Evolutionary conservation across 768 basidiomycete species (phyloP), one percentile per base, ranked within the genome.

Genomic region (Auriscalpium orientale): DNA sequence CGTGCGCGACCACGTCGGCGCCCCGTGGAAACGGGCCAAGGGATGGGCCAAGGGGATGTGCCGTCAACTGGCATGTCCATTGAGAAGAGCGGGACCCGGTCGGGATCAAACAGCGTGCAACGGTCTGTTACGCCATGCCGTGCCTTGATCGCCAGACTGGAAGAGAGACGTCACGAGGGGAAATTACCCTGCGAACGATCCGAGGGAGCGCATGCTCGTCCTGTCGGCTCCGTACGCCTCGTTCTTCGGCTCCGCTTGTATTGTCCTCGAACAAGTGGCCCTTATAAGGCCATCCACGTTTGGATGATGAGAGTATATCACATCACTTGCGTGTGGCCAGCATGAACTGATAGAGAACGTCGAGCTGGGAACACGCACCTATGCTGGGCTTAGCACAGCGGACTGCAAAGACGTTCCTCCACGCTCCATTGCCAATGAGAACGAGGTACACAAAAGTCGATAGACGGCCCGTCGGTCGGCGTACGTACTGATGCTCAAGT

Each of bases 401-500:
- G 40, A 18, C 40, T 18, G 15, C 40, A 43, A 43, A 43, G 15
- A 43, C 40, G 13, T 15, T 18, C 18, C 40, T 13, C 18, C 40
- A 3, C 1, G 3, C 4, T 4, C 40, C 15, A 18, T 8, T 43
- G 15, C 40, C 13, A 43, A 15, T 13, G 15, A 43, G 40, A 43
- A 43, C 4, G 13, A 43, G 13, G 40, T 13, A 43, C 13, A 43
- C 15, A 43, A 13, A 4, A 13, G 40, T 43, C 18, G 15, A 43
- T 43, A 43, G 40, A 13, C 15, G 18, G 40, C 4, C 13, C 40
- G 40, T 43, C 13, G 15, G 40, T 28, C 28, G 40, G 18, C 18
- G 40, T 28, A 48, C 46, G 13, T 20, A 77, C 68, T 95, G 94
- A 72, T 99, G 97, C 72, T 98, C 97, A 98, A 98, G 67, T 98